Percentiles rank a stretch among this genome's conserved stretches.
phyloP scores from a whole-genome alignment of 2,329 filamentous ascomycete genomes.

The Didymella lethalis region DNA sequence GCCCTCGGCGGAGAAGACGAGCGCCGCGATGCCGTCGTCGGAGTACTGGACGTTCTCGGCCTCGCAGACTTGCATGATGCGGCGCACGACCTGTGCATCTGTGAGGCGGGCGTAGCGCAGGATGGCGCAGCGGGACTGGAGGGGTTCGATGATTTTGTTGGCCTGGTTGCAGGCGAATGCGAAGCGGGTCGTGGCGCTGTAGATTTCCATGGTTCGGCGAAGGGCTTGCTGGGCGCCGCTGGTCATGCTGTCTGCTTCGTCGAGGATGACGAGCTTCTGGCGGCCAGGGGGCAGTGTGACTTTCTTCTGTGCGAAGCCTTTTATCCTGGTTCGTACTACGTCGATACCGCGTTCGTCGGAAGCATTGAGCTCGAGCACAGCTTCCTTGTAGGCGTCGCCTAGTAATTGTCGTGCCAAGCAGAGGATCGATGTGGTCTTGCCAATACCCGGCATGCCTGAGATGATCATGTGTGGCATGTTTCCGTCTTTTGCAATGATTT shows the following conservation, averaged over 20 bases:
- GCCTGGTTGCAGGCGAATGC: conserved; percentile 98
- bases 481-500: conserved; percentile 97
- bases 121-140: conserved; percentile 96
- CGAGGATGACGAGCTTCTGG: conserved; percentile 96
- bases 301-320: conserved; percentile 98
- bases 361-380: conserved; percentile 93
- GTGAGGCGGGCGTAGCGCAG: conserved; percentile 91
- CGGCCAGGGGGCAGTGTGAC: conserved; percentile 89
- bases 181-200: conserved; percentile 94
- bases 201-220: conserved; percentile 97
- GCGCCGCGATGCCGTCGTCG: conserved; percentile 92
- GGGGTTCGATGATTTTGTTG: conserved; percentile 99
- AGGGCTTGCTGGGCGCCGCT: conserved; percentile 94
- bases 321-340: conserved; percentile 95
- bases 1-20: conserved; percentile 96
- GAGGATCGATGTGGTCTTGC: conserved; percentile 95
- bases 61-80: conserved; percentile 89
- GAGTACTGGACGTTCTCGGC: conserved; percentile 89
- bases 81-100: conserved; percentile 89
- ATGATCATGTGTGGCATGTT: conserved; percentile 99
- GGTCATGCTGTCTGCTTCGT: conserved; percentile 97
- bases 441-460: conserved; percentile 98
- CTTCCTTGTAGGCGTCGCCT: conserved; percentile 95
- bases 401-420: conserved; percentile 92
- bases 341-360: conserved; percentile 98